Evolutionary conservation across 345 rosid genomes (phyloP).

Genomic region (Hibiscus mutabilis): DNA sequence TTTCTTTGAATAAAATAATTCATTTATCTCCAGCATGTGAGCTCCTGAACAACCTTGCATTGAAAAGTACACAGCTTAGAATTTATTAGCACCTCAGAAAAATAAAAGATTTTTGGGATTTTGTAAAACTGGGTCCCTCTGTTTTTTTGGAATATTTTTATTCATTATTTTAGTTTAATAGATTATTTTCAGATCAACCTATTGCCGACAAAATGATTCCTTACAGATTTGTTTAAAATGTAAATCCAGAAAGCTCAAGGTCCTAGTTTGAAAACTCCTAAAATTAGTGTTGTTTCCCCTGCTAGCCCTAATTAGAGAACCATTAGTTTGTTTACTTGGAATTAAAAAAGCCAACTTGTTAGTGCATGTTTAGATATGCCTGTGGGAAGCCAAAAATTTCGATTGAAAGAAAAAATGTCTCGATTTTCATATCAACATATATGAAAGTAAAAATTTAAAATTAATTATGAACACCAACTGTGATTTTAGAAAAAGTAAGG

Average conservation of each 20-base stretch:
- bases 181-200: neutral
- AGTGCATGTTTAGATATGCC: no score
- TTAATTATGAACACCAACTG: no score
- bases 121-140: neutral
- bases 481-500: no score
- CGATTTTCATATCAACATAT: no score
- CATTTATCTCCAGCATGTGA: slow-evolving; percentile 19
- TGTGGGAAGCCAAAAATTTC: no score
- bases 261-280: neutral
- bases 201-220: slow-evolving; percentile 13
- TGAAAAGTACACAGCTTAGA: neutral
- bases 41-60: slow-evolving; percentile 13
- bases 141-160: neutral
- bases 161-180: neutral
- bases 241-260: neutral
- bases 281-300: neutral
- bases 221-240: neutral
- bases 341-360: neutral
- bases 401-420: no score
- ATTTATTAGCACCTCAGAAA: neutral
- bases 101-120: neutral
- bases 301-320: neutral
- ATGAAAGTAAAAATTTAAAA: no score
- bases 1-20: neutral
- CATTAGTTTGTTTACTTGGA: neutral